Base-by-base conservation (phyloP, 2,329 filamentous ascomycete genomes). In the Akanthomyces dipterigenus region DNA sequence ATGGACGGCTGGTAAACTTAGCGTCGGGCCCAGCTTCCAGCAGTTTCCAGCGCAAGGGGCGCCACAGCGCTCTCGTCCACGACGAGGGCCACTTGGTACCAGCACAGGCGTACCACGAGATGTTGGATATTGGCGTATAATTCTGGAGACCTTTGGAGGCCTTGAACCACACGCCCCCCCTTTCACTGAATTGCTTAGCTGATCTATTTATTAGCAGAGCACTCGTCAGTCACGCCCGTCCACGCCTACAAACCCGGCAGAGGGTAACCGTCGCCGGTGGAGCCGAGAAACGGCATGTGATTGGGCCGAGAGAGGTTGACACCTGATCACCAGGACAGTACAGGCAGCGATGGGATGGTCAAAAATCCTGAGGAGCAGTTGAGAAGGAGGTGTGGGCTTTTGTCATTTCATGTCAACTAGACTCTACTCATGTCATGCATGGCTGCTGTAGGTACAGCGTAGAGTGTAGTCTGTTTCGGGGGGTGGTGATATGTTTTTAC, bases 321-420 rank as follows among this genome's bases (percentile, higher is more conserved):
- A 34, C 36, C 50, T 59, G 38, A 59, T 59, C 56, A 59, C 56
- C 34, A 51, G 56, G 46, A 28, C 56, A 51, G 12, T 45, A 50
- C 45, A 50, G 6, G 3, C 42, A n/a, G 31, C 31, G 36, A 34
- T 28, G 45, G 12, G 36, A 38, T 38, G 36, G 36, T 14, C 36
- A 26, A 16, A 38, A 38, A 11, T n/a, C 18, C 24, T 12, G 6
- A 51, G 16, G 31, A 42, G 22, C 22, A 36, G 9, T 20, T 3
- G 20, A n/a, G 11, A 51, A 16, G 36, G 38, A 55, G 45, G 45
- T 34, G 45, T 42, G 50, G 50, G 22, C 24, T 31, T 43, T 40
- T 6, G 20, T 2, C 31, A 6, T 12, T 24, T 54, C 18, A 20
- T n/a, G 4, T 14, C n/a, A 53, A 16, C n/a, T 26, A 40, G 20